phyloP scores from a whole-genome alignment of 208 protist genomes.

The Novymonas esmeraldas region DNA sequence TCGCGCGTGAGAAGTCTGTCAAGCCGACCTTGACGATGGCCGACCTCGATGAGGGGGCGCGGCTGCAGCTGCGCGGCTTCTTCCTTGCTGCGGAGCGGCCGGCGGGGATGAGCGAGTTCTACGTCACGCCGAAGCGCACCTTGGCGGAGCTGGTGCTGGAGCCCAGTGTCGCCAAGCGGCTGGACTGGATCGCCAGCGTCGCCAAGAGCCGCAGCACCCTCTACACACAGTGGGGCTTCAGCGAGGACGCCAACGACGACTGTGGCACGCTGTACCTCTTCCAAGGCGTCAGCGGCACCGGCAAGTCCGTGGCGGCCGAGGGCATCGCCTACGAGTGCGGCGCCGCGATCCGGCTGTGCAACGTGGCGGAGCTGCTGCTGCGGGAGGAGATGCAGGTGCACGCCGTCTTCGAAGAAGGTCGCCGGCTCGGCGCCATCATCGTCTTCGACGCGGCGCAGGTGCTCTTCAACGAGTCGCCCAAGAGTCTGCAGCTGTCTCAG shows the following conservation, averaged over 20 bases:
- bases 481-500: slow-evolving; percentile 65
- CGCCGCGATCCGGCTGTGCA: slow-evolving; percentile 84
- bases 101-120: slow-evolving; percentile 46
- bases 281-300: slow-evolving; percentile 80
- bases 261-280: slow-evolving; percentile 61
- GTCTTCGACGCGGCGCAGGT: slow-evolving; percentile 89
- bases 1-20: slow-evolving; percentile 74
- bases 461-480: slow-evolving; percentile 78
- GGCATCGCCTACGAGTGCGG: slow-evolving; percentile 93
- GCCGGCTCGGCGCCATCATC: slow-evolving; percentile 84
- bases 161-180: slow-evolving; percentile 31
- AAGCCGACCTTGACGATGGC: slow-evolving; percentile 63
- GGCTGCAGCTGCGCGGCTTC: slow-evolving; percentile 86
- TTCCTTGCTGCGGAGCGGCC: slow-evolving; percentile 78
- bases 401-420: slow-evolving; percentile 81
- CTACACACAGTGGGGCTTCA: slow-evolving; percentile 91
- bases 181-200: slow-evolving; percentile 61
- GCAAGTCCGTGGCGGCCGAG: slow-evolving; percentile 90
- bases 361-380: slow-evolving; percentile 74
- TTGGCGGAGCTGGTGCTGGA: slow-evolving; percentile 81
- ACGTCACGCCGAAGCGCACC: slow-evolving; percentile 77
- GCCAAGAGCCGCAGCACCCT: slow-evolving; percentile 86
- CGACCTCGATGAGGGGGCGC: slow-evolving; percentile 82
- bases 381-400: slow-evolving; percentile 52
- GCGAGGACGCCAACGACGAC: slow-evolving; percentile 49